These are phyloP conservation scores for Mortierella sp. DNA, from an alignment of 371 early-diverging fungal genomes.

Conservation along the genomic window DNA sequence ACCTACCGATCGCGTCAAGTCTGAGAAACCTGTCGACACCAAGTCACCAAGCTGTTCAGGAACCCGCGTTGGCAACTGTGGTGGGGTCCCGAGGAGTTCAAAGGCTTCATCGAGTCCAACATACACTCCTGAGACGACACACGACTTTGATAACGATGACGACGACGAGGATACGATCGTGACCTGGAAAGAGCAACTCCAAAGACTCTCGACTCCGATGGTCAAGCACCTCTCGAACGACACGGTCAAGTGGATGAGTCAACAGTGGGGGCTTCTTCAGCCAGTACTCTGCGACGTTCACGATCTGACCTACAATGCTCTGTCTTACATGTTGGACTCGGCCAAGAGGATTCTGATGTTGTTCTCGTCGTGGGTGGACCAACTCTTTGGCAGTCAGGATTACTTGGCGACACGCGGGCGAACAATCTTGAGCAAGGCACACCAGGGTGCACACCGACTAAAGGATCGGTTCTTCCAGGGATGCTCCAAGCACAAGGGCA, in stretches of 20 bases:
- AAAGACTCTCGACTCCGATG: neutral
- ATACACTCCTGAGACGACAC: neutral
- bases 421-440: neutral
- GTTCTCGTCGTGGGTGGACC: neutral
- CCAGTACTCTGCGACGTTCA: constrained; percentile 13
- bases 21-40: neutral
- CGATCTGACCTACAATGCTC: neutral
- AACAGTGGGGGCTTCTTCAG: neutral
- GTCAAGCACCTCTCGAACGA: neutral
- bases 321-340: neutral
- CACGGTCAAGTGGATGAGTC: neutral
- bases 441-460: neutral
- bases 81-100: neutral
- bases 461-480: neutral
- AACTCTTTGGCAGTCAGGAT: neutral
- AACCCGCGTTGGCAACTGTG: neutral
- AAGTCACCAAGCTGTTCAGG: neutral
- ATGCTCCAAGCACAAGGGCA: neutral
- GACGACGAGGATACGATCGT: neutral
- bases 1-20: neutral
- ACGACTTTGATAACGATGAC: neutral
- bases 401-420: neutral
- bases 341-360: neutral
- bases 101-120: neutral
- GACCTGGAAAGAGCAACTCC: neutral